phyloP scores from a whole-genome alignment of 805 yeast species.

The Cyberlindnera euphorbiae region DNA sequence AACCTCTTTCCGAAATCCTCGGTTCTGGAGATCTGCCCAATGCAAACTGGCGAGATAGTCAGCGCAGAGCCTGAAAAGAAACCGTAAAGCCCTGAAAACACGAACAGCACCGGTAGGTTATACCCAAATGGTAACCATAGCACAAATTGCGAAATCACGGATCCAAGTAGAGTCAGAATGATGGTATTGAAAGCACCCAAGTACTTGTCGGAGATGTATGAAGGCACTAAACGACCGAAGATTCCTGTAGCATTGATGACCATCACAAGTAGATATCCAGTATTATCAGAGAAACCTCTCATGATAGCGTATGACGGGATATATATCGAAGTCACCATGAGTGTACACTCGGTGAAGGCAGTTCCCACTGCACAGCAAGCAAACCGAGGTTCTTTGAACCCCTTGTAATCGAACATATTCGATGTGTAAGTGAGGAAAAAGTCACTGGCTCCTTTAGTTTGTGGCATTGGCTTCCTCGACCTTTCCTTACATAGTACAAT shows the following conservation, averaged over 20 bases:
- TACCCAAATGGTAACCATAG: slow-evolving; percentile 39
- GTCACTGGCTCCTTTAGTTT: neutral
- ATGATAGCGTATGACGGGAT: slow-evolving; percentile 48
- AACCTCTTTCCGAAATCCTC: slow-evolving; percentile 50
- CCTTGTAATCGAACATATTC: slow-evolving; percentile 27
- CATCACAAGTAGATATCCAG: slow-evolving; percentile 43
- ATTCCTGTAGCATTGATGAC: slow-evolving; percentile 42
- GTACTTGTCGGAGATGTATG: slow-evolving; percentile 36
- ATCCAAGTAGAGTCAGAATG: slow-evolving; percentile 30
- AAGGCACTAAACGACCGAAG: slow-evolving; percentile 40
- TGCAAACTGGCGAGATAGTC: slow-evolving; percentile 52
- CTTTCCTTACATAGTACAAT: slow-evolving; percentile 30
- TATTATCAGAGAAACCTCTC: slow-evolving; percentile 38
- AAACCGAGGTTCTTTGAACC: slow-evolving; percentile 41
- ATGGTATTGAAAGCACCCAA: slow-evolving; percentile 51
- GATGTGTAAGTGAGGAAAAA: slow-evolving; percentile 12
- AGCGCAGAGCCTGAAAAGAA: slow-evolving; percentile 49
- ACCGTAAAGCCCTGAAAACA: slow-evolving; percentile 46
- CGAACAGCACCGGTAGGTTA: slow-evolving; percentile 31
- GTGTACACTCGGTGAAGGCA: slow-evolving; percentile 29
- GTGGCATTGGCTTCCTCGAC: slow-evolving; percentile 15
- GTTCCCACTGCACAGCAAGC: slow-evolving; percentile 37
- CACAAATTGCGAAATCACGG: slow-evolving; percentile 30
- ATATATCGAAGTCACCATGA: slow-evolving; percentile 41
- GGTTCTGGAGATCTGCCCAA: slow-evolving; percentile 51